A percentile compares a stretch with the other conserved stretches of the same genome.
These are phyloP conservation scores for Phytophthora cajani DNA, from an alignment of 352 stramenopile species.

Conservation along the genomic window DNA sequence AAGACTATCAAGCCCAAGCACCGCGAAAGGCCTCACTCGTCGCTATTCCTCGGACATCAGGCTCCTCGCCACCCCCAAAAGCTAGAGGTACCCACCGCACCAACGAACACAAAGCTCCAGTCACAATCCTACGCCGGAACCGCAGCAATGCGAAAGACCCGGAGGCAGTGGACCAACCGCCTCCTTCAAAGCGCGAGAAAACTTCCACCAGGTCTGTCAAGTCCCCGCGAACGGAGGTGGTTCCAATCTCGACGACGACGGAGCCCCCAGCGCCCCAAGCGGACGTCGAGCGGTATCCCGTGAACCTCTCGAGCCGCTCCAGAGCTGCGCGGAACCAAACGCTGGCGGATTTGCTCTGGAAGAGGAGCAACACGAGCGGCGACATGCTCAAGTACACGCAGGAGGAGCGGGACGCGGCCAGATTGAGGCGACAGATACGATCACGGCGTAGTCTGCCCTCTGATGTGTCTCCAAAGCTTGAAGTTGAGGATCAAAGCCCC, in stretches of 20 bases:
- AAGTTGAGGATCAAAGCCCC: neutral
- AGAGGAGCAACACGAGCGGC: conserved; percentile 12
- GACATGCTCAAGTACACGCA: conserved; percentile 5
- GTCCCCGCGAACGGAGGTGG: neutral
- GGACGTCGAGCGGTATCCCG: conserved; percentile 2
- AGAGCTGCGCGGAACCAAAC: conserved; percentile 6
- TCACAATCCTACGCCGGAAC: neutral
- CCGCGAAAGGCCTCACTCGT: neutral
- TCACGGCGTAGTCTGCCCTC: neutral
- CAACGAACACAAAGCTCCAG: neutral
- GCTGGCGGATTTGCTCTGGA: conserved; percentile 19
- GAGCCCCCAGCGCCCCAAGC: neutral
- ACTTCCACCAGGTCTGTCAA: neutral
- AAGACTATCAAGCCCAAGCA: neutral
- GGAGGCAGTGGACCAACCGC: neutral
- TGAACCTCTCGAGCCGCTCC: conserved; percentile 11
- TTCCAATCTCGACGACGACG: neutral
- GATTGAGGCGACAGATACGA: conserved; percentile 2
- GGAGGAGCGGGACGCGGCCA: neutral
- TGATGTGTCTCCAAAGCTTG: neutral
- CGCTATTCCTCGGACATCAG: neutral
- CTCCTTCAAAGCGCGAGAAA: neutral
- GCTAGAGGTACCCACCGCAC: neutral
- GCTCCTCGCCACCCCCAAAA: neutral
- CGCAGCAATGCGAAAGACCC: neutral